Evolutionary conservation across 768 basidiomycete genomes (phyloP).

Genomic region (Dictyophora rubrovolvata): DNA sequence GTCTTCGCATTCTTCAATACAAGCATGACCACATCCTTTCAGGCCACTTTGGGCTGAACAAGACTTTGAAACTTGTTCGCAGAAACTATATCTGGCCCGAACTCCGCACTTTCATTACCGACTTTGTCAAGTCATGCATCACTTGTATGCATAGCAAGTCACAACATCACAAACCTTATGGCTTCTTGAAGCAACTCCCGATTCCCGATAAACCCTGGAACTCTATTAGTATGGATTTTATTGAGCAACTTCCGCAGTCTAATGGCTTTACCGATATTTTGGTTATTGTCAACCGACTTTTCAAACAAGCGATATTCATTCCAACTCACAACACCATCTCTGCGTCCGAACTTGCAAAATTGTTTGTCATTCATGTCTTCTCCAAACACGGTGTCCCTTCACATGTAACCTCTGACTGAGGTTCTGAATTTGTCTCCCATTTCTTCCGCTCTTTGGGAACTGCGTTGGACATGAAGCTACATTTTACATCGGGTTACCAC

Average conservation of each 20-base stretch:
- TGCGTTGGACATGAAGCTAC: background rate
- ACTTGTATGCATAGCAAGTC: constrained; percentile 25
- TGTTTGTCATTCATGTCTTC: constrained; percentile 18
- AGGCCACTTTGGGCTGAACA: constrained; percentile 31
- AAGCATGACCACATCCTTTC: constrained; percentile 28
- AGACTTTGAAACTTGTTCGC: constrained; percentile 25
- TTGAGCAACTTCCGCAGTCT: constrained; percentile 27
- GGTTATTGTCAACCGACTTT: constrained; percentile 30
- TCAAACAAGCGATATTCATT: constrained; percentile 34
- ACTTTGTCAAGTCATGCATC: constrained; percentile 28
- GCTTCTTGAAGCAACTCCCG: constrained; percentile 20
- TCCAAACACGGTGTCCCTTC: background rate
- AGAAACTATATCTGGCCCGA: constrained; percentile 35
- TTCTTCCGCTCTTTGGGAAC: background rate
- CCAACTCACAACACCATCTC: constrained; percentile 21
- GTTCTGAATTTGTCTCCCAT: background rate
- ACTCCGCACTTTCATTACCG: constrained; percentile 16
- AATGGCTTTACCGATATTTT: constrained; percentile 28
- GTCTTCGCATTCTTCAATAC: constrained; percentile 19
- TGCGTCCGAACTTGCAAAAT: constrained; percentile 24
- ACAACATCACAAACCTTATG: constrained; percentile 26
- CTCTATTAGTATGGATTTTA: constrained; percentile 28
- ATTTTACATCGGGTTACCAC: background rate
- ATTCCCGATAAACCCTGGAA: constrained; percentile 22
- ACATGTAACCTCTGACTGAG: background rate